A percentile compares a stretch with the other conserved stretches of the same genome.
Conservation (phyloP, 768 basidiomycete species). For the Chiua virens region DNA sequence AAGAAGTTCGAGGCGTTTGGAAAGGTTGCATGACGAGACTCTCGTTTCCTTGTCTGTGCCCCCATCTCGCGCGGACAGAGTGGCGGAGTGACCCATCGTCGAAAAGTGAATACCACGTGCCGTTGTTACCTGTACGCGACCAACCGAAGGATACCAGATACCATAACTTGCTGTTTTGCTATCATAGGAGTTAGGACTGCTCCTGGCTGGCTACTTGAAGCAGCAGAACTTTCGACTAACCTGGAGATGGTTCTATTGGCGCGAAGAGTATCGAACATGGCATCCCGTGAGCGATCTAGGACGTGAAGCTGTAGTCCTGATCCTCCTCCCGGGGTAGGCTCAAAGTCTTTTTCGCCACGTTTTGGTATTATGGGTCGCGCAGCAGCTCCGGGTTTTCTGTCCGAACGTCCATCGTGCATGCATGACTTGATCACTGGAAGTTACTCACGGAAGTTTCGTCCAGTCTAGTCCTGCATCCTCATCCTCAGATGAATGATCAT, state of each 20-base stretch:
- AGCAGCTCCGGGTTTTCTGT: slow-evolving; percentile 25
- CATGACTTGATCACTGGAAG: background rate
- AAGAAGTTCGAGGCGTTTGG: slow-evolving; percentile 78
- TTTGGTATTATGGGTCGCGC: slow-evolving; percentile 82
- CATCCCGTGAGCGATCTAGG: slow-evolving; percentile 74
- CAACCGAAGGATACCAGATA: slow-evolving; percentile 70
- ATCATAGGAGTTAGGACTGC: background rate
- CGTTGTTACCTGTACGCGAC: slow-evolving; percentile 66
- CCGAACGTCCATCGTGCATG: slow-evolving; percentile 1
- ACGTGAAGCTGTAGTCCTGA: slow-evolving; percentile 80
- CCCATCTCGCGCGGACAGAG: slow-evolving; percentile 40
- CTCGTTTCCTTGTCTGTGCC: slow-evolving; percentile 18
- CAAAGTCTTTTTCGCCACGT: slow-evolving; percentile 97
- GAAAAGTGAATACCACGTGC: slow-evolving; percentile 82
- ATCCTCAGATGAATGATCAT: slow-evolving; percentile 62
- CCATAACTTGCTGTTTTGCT: slow-evolving; percentile 82
- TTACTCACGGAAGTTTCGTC: slow-evolving; percentile 68
- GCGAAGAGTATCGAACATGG: slow-evolving; percentile 83
- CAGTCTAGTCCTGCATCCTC: slow-evolving; percentile 79
- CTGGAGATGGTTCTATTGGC: slow-evolving; percentile 74
- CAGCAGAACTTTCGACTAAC: slow-evolving; percentile 38
- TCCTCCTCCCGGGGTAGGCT: slow-evolving; percentile 66
- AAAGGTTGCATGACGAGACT: slow-evolving; percentile 36
- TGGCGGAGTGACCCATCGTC: slow-evolving; percentile 77
- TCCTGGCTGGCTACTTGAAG: background rate